Conservation (phyloP, 495 filamentous ascomycete genomes). For the Xylaria flabelliformis region DNA sequence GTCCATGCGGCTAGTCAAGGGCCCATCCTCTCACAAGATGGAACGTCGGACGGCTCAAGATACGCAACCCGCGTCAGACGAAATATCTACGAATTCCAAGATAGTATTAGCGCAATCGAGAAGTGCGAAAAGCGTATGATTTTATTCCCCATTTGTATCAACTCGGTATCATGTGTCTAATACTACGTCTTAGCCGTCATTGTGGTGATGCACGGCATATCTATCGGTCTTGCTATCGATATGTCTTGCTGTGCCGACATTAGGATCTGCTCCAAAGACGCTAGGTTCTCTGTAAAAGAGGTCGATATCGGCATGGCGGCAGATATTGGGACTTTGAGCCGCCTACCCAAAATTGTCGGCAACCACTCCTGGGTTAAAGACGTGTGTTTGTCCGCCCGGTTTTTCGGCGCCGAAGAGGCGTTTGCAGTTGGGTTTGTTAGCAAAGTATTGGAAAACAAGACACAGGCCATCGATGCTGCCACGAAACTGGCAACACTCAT, state of each 20-base stretch:
- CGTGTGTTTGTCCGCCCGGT: slow-evolving; percentile 76
- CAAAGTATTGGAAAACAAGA: slow-evolving; percentile 71
- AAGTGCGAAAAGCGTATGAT: slow-evolving; percentile 82
- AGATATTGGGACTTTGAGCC: slow-evolving; percentile 86
- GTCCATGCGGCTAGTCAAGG: slow-evolving; percentile 67
- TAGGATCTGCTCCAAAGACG: slow-evolving; percentile 69
- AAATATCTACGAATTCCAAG: slow-evolving; percentile 78
- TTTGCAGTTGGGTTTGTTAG: slow-evolving; percentile 83
- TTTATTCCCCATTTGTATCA: neutral
- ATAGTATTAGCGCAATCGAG: slow-evolving; percentile 76
- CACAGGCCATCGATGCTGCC: slow-evolving; percentile 64
- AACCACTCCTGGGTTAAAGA: slow-evolving; percentile 89
- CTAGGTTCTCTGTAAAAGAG: slow-evolving; percentile 84
- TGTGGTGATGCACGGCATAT: slow-evolving; percentile 79
- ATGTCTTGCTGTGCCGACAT: slow-evolving; percentile 80
- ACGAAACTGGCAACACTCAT: slow-evolving; percentile 71
- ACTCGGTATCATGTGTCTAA: slow-evolving; percentile 26
- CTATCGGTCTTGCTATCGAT: slow-evolving; percentile 85
- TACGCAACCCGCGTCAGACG: slow-evolving; percentile 68
- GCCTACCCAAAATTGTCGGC: slow-evolving; percentile 84
- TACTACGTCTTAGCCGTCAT: slow-evolving; percentile 68
- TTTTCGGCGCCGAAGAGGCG: slow-evolving; percentile 82
- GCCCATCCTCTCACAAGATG: slow-evolving; percentile 41
- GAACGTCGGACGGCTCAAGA: slow-evolving; percentile 64
- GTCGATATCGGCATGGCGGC: slow-evolving; percentile 95